Percentiles rank a stretch among this genome's conserved stretches.
These are phyloP conservation scores for Colletotrichum tabaci DNA, from an alignment of 2,329 filamentous ascomycete species.

Conservation along the genomic window DNA sequence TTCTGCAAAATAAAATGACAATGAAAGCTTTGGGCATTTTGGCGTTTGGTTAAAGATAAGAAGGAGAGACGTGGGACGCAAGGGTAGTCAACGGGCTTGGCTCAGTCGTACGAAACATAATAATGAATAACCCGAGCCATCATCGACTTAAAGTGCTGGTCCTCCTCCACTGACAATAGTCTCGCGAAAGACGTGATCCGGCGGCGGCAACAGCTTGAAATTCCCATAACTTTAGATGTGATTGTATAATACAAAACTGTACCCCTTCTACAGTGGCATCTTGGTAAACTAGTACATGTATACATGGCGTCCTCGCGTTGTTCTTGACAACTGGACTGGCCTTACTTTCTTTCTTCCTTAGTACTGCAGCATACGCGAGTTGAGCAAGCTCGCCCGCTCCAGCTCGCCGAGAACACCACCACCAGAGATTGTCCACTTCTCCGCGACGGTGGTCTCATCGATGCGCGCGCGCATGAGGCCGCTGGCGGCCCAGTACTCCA, in stretches of 20 bases:
- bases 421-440: conserved; percentile 88
- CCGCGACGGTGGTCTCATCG: conserved; percentile 78
- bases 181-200: not conserved
- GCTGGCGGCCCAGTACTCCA: conserved; percentile 95
- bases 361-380: conserved; percentile 56
- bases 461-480: conserved; percentile 82
- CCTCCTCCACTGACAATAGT: not conserved
- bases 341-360: not conserved
- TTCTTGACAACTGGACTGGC: not conserved
- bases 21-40: conserved; percentile 13
- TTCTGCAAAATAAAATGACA: conserved; percentile 4
- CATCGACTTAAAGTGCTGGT: not conserved
- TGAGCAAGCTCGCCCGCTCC: conserved; percentile 75
- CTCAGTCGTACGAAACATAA: conserved; percentile 10
- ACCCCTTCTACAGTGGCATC: conserved; percentile 21
- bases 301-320: conserved; percentile 10
- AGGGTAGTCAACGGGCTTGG: not conserved
- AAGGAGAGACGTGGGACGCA: conserved; percentile 9
- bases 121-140: conserved; percentile 13
- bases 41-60: conserved; percentile 24
- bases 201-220: not conserved
- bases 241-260: conserved; percentile 38
- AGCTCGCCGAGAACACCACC: conserved; percentile 89
- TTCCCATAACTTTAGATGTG: conserved; percentile 23
- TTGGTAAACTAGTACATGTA: conserved; percentile 36